Conservation (phyloP, 805 yeast genomes). For the Starmera dryadoides region DNA sequence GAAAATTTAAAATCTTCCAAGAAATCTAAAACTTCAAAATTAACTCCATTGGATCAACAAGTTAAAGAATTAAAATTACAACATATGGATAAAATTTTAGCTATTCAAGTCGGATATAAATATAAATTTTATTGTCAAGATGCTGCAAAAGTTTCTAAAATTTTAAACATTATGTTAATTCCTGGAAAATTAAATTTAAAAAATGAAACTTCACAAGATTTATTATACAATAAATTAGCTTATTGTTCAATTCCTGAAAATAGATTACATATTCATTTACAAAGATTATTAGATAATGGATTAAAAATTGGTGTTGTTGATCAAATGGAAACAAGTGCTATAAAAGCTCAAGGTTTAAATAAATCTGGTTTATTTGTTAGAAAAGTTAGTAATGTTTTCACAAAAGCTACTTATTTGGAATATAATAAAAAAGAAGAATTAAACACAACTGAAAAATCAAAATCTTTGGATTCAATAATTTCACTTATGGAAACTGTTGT, state of each 20-base stretch:
- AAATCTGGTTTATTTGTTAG: conserved; percentile 59
- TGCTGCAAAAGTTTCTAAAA: conserved; percentile 61
- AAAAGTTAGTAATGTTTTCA: conserved; percentile 61
- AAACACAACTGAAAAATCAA: conserved; percentile 17
- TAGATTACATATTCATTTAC: conserved; percentile 68
- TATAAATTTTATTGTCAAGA: conserved; percentile 83
- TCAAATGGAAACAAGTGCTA: conserved; percentile 76
- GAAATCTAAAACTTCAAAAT: conserved; percentile 13
- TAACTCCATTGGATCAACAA: conserved; percentile 81
- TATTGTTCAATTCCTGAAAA: conserved; percentile 81
- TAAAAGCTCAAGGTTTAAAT: conserved; percentile 46
- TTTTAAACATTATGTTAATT: conserved; percentile 62
- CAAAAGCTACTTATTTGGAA: conserved; percentile 79
- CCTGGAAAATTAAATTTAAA: conserved; percentile 59
- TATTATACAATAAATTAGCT: conserved; percentile 53
- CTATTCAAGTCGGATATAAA: conserved; percentile 89
- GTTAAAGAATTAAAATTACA: conserved; percentile 54
- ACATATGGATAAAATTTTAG: conserved; percentile 62
- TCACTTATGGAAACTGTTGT: conserved; percentile 28
- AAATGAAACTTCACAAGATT: conserved; percentile 41
- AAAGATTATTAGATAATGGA: conserved; percentile 64
- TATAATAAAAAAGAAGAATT: conserved; percentile 28
- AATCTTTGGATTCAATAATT: conserved; percentile 36
- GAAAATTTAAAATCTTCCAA: conserved; percentile 5
- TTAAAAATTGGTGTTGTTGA: conserved; percentile 81